Evolutionary conservation across 192 early-diverging fungal species (phyloP), one percentile per base, ranked within the genome.

Genomic region (Linnemannia zychae): DNA sequence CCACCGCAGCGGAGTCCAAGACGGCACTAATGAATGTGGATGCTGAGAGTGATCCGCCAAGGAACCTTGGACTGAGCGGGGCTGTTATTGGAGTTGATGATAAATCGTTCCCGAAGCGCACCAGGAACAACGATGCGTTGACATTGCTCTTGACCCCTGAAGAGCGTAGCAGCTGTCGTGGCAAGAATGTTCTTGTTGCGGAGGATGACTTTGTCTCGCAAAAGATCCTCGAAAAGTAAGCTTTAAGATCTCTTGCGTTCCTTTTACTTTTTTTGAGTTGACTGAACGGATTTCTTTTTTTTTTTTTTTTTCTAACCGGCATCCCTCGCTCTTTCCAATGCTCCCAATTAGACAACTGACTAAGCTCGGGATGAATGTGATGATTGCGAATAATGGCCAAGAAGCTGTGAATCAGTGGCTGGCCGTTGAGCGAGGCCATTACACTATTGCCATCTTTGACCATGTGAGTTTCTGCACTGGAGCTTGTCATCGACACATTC

Each of bases 171-270:
- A 79, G 74, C 18, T 85, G 83, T 73, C 72, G 69, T 16, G 83
- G 78, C 28, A 85, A 85, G 65, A 85, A 85, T 67, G 83, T 85
- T 0, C 37, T 85, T 20, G 83, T 85, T 24, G 83, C 83, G 1
- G 83, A 85, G 46, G 83, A 85, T 67, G 83, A 85, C 63, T 85
- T 79, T 75, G 83, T 85, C 0, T 79, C 77, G 0, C 83, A 85
- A 74, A 79, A 79, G 78, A 79, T 85, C 33, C 49, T 85, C 7
- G 74, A 85, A 22, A 85, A 85, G 78, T 84, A 84, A 71, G 82
- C 48, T 49, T 4, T 1, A n/a, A n/a, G 37, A 5, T 3, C 7
- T 37, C n/a, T 28, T 40, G 48, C 24, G 15, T 72, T 22, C 57
- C 48, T 24, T 57, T n/a, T 17, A 24, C 22, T 52, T 38, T 38